These are phyloP conservation scores for Cyclaneusma minus DNA, from an alignment of 2,329 filamentous ascomycete genomes.

Conservation along the genomic window DNA sequence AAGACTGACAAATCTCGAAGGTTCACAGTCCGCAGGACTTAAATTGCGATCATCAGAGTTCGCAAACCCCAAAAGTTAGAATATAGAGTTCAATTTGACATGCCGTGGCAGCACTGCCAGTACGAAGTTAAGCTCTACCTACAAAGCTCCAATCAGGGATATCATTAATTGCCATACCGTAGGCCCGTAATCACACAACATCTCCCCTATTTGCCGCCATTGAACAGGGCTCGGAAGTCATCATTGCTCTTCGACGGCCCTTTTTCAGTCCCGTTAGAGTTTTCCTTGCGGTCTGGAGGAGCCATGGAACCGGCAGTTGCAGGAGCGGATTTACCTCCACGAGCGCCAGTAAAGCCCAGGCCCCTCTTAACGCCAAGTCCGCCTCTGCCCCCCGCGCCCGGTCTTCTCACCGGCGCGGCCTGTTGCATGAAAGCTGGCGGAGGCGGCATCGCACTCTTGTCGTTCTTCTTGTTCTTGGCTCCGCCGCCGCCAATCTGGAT, in stretches of 20 bases:
- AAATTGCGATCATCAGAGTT: background rate
- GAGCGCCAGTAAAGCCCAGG: slow-evolving; percentile 13
- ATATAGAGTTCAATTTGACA: slow-evolving; percentile 1
- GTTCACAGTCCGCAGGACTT: slow-evolving; percentile 1
- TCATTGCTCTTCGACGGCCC: slow-evolving; percentile 33
- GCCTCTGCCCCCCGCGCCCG: slow-evolving; percentile 20
- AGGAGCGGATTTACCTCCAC: background rate
- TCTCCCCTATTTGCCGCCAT: background rate
- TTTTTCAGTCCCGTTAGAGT: slow-evolving; percentile 11
- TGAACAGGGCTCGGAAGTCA: slow-evolving; percentile 34
- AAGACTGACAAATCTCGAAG: too few species aligned
- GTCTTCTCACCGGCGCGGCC: slow-evolving; percentile 17
- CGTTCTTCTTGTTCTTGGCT: slow-evolving; percentile 8
- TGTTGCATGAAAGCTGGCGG: slow-evolving; percentile 19
- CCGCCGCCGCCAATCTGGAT: slow-evolving; percentile 19
- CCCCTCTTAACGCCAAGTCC: slow-evolving; percentile 19
- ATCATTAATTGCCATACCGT: background rate
- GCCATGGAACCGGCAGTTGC: slow-evolving; percentile 3
- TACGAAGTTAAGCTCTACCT: background rate
- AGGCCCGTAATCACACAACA: background rate
- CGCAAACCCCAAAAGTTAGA: background rate
- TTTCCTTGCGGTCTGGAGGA: slow-evolving; percentile 9
- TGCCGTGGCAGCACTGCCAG: background rate
- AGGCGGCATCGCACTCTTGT: slow-evolving; percentile 21
- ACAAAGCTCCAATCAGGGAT: background rate